Evolutionary conservation across 345 rosid species (phyloP), one percentile per base, ranked within the genome.

Genomic region (Corchorus capsularis): DNA sequence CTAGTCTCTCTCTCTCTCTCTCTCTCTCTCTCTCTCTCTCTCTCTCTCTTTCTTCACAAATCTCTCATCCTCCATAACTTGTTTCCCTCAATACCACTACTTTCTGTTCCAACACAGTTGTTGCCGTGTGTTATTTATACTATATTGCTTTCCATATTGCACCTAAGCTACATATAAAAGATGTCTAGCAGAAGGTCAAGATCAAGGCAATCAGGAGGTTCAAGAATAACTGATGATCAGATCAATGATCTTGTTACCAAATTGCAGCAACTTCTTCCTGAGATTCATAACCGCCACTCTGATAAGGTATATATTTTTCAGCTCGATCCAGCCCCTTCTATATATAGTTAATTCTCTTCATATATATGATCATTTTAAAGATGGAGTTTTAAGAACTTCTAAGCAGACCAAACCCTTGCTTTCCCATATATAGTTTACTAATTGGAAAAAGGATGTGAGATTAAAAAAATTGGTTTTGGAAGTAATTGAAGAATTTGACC

Each of bases 141-240:
- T 14, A 8, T 10, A n/a, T 27, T 20, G 20, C 69, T 34, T 34
- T 34, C 8, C 41, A 32, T 37, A 27, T 46, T 64, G 27, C 27
- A 19, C 60, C 32, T 54, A 67, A 3, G 5, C 27, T 53, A 57
- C 19, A 8, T 15, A 5, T 32, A 12, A 8, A 76, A 79, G 68
- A 94, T 94, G 97, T 93, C 98, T 75, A 85, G 88, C 88, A 79
- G 98, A 85, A 93, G 89, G 74, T 89, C 98, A 35, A 77, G 92
- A 79, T 86, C 96, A 77, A 91, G 93, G 82, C 88, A 86, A 70
- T 81, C 94, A 41, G 89, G 89, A 52, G 73, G 82, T 72, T 86
- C 97, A 63, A 89, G 93, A 81, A 94, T 94, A 84, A 83, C 83
- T 6, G 97, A 94, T 70, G 98, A 93, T 77, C 98, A 94, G 89